Conservation (phyloP, 139 green algal species). For the Pseudopediastrum boryanum region DNA sequence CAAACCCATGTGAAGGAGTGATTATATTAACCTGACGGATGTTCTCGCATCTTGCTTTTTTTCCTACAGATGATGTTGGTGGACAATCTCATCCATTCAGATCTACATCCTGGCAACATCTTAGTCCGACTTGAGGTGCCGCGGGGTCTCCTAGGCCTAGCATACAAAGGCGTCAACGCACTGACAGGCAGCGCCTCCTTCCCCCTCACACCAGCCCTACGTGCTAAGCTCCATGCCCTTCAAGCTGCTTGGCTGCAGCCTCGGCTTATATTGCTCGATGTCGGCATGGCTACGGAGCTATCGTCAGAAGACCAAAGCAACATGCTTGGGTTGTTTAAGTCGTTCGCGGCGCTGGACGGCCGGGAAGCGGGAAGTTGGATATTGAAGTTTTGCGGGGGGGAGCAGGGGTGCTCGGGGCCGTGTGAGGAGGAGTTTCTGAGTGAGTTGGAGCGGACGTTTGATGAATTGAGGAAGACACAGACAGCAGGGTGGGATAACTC, state of each 20-base stretch:
- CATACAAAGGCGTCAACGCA: conserved; percentile 33
- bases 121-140: conserved; percentile 74
- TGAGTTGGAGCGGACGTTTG: conserved; percentile 63
- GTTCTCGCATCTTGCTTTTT: too few relatives aligned
- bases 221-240: not conserved
- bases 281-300: conserved; percentile 90
- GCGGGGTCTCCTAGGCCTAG: conserved; percentile 47
- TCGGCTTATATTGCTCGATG: conserved; percentile 86
- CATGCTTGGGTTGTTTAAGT: conserved; percentile 64
- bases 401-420: conserved; percentile 17
- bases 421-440: not conserved
- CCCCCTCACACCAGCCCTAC: too few relatives aligned
- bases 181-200: too few relatives aligned
- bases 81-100: conserved; percentile 98
- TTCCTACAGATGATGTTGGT: conserved; percentile 86
- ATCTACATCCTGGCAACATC: conserved; percentile 90
- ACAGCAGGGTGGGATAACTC: conserved; percentile 1
- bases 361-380: conserved; percentile 61
- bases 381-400: conserved; percentile 64
- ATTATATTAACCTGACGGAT: too few relatives aligned
- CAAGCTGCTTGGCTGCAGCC: conserved; percentile 58
- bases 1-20: too few relatives aligned
- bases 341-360: conserved; percentile 63
- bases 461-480: conserved; percentile 42
- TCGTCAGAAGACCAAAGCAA: conserved; percentile 64